A percentile compares a stretch with the other conserved stretches of the same genome.
These are phyloP conservation scores for Fennellomyces sp. DNA, from an alignment of 371 early-diverging fungal genomes.

Conservation along the genomic window DNA sequence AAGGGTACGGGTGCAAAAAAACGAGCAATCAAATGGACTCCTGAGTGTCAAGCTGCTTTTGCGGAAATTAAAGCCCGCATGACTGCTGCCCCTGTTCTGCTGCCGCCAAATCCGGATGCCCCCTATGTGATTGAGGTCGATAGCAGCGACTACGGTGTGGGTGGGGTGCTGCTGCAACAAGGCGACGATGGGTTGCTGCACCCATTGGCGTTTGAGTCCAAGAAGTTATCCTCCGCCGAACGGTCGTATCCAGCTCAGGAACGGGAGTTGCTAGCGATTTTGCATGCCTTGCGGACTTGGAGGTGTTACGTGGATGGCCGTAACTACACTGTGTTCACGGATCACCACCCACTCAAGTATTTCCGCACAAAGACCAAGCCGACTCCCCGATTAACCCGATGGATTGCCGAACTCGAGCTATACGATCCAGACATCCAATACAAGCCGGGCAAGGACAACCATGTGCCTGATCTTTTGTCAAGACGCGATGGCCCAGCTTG, in stretches of 20 bases:
- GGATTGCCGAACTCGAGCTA: conserved; percentile 20
- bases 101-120: conserved; percentile 19
- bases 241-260: conserved; percentile 34
- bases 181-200: conserved; percentile 35
- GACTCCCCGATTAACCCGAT: conserved; percentile 9
- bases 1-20: too few species aligned
- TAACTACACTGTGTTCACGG: conserved; percentile 19
- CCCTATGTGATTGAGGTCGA: conserved; percentile 34
- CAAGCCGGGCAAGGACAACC: conserved; percentile 29
- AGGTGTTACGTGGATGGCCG: conserved; percentile 29
- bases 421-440: conserved; percentile 26
- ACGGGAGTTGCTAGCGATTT: conserved; percentile 40
- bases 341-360: conserved; percentile 32
- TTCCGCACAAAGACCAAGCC: conserved; percentile 14
- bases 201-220: conserved; percentile 26
- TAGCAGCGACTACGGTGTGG: conserved; percentile 31
- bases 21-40: conserved; percentile 7
- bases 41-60: conserved; percentile 9
- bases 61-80: conserved; percentile 10
- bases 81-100: conserved; percentile 7
- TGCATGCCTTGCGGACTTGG: conserved; percentile 35
- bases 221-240: conserved; percentile 9
- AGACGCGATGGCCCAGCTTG: conserved; percentile 3
- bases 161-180: conserved; percentile 29
- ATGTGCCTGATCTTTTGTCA: conserved; percentile 28